Percentiles rank a stretch among this genome's conserved stretches.
phyloP scores from a whole-genome alignment of 1,139 yeast species.

The Pichia sp. region DNA sequence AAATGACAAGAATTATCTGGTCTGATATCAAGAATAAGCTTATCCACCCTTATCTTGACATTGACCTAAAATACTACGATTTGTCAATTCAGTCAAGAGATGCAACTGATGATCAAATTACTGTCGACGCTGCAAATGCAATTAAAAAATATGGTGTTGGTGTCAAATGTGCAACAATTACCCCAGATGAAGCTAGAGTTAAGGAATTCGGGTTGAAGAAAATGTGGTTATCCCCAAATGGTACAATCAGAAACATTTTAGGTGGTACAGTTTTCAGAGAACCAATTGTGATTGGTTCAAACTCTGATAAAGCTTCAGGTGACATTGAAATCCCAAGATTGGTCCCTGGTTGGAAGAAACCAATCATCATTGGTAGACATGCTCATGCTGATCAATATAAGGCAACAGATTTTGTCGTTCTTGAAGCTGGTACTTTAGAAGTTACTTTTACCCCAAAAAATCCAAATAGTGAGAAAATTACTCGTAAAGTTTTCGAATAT shows the following conservation, averaged over 20 bases:
- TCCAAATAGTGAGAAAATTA: conserved; percentile 40
- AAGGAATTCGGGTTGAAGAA: conserved; percentile 82
- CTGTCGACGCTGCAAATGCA: conserved; percentile 85
- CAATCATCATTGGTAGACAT: conserved; percentile 94
- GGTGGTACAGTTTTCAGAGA: conserved; percentile 97
- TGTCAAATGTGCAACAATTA: conserved; percentile 93
- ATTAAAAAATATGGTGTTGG: conserved; percentile 86
- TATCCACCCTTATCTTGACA: conserved; percentile 75
- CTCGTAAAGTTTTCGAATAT: conserved; percentile 63
- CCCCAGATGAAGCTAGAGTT: conserved; percentile 97
- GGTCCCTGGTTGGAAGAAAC: conserved; percentile 90
- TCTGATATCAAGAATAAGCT: conserved; percentile 72
- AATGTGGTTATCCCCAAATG: conserved; percentile 98
- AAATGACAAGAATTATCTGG: conserved; percentile 93
- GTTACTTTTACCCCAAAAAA: conserved; percentile 74
- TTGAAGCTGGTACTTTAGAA: conserved; percentile 72
- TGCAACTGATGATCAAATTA: conserved; percentile 78
- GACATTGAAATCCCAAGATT: conserved; percentile 66
- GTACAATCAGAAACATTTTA: conserved; percentile 87
- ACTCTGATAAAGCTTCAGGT: conserved; percentile 26
- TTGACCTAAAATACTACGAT: conserved; percentile 88
- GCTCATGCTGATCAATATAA: conserved; percentile 96
- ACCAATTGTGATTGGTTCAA: conserved; percentile 71
- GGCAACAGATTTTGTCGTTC: conserved; percentile 78
- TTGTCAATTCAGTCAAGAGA: conserved; percentile 82